Conservation (phyloP, 2,329 filamentous ascomycete genomes). For the Fonsecaea multimorphosa region DNA sequence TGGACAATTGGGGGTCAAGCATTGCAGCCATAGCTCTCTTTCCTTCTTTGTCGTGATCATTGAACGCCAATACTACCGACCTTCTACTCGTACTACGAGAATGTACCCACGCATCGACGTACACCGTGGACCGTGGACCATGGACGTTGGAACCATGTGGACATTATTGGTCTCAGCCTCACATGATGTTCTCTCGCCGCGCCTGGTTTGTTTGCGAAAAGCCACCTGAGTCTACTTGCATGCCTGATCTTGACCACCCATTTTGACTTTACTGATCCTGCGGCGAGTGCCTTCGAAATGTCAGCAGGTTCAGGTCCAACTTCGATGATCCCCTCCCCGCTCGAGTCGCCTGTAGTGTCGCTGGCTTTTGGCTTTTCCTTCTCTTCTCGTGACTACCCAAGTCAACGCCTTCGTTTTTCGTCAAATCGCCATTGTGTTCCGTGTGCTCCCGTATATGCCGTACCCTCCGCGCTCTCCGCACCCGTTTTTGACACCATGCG, state of each 20-base stretch:
- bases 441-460: too few species aligned
- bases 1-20: background rate
- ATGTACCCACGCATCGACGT: too few species aligned
- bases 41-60: too few species aligned
- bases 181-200: background rate
- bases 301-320: background rate
- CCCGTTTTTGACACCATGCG: background rate
- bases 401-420: background rate
- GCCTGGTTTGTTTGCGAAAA: background rate
- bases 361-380: background rate
- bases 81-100: too few species aligned
- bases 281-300: background rate
- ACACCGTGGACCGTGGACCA: background rate
- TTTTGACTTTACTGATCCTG: background rate
- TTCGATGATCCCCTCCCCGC: background rate
- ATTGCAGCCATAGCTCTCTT: background rate
- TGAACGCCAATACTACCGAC: too few species aligned
- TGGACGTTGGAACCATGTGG: background rate
- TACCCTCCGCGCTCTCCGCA: background rate
- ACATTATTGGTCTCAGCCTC: background rate
- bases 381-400: background rate
- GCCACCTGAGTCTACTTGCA: background rate
- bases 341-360: background rate
- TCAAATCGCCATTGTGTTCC: background rate
- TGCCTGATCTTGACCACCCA: background rate